A percentile compares a stretch with the other conserved stretches of the same genome.
Evolutionary conservation across 192 early-diverging fungal species (phyloP).

Genomic region (Coemansia sp.): DNA sequence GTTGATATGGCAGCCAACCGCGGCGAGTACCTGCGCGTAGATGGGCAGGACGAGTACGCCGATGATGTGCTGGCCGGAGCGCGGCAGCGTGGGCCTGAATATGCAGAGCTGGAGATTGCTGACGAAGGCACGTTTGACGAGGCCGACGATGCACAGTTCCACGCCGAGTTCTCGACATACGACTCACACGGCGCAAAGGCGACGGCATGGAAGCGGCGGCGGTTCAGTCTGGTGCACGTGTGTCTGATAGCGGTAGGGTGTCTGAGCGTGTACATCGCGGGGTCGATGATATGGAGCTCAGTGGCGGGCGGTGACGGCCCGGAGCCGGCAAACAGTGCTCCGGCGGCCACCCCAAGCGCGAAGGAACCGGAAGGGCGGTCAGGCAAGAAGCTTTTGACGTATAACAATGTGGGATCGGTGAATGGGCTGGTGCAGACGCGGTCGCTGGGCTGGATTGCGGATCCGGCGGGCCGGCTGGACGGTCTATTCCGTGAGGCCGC

Average conservation of each 20-base stretch:
- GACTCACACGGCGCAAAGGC: conserved; percentile 26
- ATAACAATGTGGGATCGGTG: conserved; percentile 27
- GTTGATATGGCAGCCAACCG: too few relatives aligned
- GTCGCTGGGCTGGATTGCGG: conserved; percentile 45
- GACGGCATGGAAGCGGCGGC: conserved; percentile 33
- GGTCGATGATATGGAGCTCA: conserved; percentile 16
- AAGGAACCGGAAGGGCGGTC: conserved; percentile 18
- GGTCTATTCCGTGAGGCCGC: conserved; percentile 33
- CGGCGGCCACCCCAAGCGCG: neutral
- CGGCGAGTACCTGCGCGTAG: conserved; percentile 15
- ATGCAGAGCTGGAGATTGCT: conserved; percentile 29
- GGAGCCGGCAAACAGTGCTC: neutral
- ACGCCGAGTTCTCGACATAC: conserved; percentile 39
- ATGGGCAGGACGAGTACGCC: conserved; percentile 3
- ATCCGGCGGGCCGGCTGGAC: conserved; percentile 31
- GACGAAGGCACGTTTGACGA: conserved; percentile 31
- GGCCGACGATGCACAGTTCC: conserved; percentile 35
- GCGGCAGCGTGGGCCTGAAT: conserved; percentile 14
- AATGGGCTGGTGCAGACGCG: conserved; percentile 20
- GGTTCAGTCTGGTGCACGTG: conserved; percentile 34
- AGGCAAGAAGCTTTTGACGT: conserved; percentile 39
- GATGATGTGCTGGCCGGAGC: conserved; percentile 4
- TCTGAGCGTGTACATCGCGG: conserved; percentile 23
- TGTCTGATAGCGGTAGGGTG: conserved; percentile 26
- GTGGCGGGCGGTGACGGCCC: neutral